Base-by-base conservation (phyloP, 495 filamentous ascomycete species). In the Hypoxylon fuscum region DNA sequence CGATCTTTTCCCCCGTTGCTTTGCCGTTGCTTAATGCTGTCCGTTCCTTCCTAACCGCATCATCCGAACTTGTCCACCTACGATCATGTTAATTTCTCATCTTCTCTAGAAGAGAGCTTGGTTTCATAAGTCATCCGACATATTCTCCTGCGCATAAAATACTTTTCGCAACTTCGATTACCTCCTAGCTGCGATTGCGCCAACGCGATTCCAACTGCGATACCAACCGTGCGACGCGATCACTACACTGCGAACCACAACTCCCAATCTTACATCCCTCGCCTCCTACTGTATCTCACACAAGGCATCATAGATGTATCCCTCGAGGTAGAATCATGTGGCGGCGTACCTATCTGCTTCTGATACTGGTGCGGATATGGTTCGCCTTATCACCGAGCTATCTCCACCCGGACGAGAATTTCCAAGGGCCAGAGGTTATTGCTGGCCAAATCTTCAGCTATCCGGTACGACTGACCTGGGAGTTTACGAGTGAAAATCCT, bases 351-450 rank as follows among this genome's bases (percentile, higher is more conserved):
- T 96, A 97, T 75, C 78, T 98, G 64, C 76, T 96, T 34, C 80
- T 98, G 55, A 74, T 96, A 55, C 75, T 92, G 59, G 88, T 97
- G 64, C 90, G 96, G 69, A 83, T 97, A 59, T 98, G 96, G 81
- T 96, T 97, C 68, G 93, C 95, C 40, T 81, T 97, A 27, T 92
- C 88, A 43, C 91, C 95, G 41, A 97, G 94, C 79, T 98, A 98
- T 75, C 85, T 98, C 25, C 95, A 98, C 74, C 95, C 95, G 2
- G 95, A 98, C 77, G 95, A 98, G 81, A 92, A 97, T 76, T 98
- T 98, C 71, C 95, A 98, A 71, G 95, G 95, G 15, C 95, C 94
- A 8, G 95, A 98, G 79, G 89, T 98, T 49, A 94, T 97, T 68
- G 93, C 93, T 98, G 95, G 93, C 55, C 87, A 92, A 65, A 89